A percentile compares a stretch with the other conserved stretches of the same genome.
Conservation (phyloP, 2,329 filamentous ascomycete genomes). For the Bipolaris cookei region DNA sequence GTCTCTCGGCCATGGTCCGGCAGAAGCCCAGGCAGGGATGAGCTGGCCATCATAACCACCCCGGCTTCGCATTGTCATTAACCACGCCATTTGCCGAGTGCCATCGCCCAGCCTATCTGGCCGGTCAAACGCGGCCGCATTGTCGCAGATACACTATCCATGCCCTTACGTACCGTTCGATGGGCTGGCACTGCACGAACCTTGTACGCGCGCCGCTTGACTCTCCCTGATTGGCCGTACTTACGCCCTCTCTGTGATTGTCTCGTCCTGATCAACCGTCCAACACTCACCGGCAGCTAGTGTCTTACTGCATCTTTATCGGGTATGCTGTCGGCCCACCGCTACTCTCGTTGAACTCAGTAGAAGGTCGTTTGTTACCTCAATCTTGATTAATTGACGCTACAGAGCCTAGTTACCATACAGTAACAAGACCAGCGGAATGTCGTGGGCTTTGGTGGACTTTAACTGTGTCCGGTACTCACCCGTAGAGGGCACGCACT, state of each 20-base stretch:
- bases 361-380: constrained; percentile 12
- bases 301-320: constrained; percentile 23
- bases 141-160: constrained; percentile 12
- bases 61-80: constrained; percentile 7
- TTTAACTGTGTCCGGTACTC: constrained; percentile 40
- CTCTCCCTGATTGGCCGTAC: constrained; percentile 19
- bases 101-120: constrained; percentile 9
- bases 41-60: constrained; percentile 2
- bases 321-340: constrained; percentile 21
- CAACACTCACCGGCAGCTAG: constrained; percentile 18
- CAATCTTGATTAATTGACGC: constrained; percentile 3
- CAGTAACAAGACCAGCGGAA: constrained; percentile 20
- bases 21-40: constrained; percentile 5
- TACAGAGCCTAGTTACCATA: not conserved
- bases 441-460: constrained; percentile 39
- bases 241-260: constrained; percentile 7
- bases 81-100: constrained; percentile 8
- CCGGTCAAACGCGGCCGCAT: constrained; percentile 18
- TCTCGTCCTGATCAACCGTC: constrained; percentile 23
- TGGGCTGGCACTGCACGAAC: constrained; percentile 19
- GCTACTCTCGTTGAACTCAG: constrained; percentile 13
- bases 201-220: constrained; percentile 22
- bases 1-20: not conserved
- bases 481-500: constrained; percentile 38
- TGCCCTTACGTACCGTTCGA: constrained; percentile 10